Evolutionary conservation across 768 basidiomycete species (phyloP), one percentile per base, ranked within the genome.

Genomic region (Russula foetens): DNA sequence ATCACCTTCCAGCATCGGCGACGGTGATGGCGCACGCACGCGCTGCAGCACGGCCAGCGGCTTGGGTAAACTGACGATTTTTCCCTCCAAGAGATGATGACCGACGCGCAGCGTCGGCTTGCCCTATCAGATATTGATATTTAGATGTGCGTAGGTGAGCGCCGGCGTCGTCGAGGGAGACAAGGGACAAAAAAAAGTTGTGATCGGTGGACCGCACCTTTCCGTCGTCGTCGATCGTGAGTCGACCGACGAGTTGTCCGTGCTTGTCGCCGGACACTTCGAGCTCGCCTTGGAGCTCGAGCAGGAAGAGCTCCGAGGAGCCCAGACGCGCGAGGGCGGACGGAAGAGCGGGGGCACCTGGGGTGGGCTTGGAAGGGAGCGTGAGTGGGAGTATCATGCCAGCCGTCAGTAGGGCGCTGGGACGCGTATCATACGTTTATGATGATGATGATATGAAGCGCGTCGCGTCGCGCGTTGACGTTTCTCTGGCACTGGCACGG

Each of bases 1-100:
- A 5, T 41, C 39, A 17, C 14, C 39, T 41, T 35, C 35, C 35
- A n/a, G 6, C 11, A 6, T 35, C 35, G 50, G 58, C 24, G 62
- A 7, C 29, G 44, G 21, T 28, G 17, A 33, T 2, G 61, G 51
- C 66, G 59, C 73, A 72, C 33, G 24, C 14, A 58, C 58, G 50
- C 83, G 80, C 62, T 80, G 75, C 31, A 97, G 78, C 44, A 97
- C 81, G 3, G 89, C 95, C 29, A 91, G 77, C 0, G 94, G 92
- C 69, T 91, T 95, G 2, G 86, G 74, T 7, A 98, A 77, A 47
- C 73, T 77, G 35, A 83, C 78, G 61, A 96, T 77, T 69, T 88
- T 90, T 55, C 94, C 94, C 69, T 98, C 95, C 5, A 98, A 83
- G 31, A 94, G 77, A 68, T 97, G 92, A 72, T 95, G 86, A 14